These are phyloP conservation scores for Balansia obtecta DNA, from an alignment of 2,329 filamentous ascomycete species.

Conservation along the genomic window DNA sequence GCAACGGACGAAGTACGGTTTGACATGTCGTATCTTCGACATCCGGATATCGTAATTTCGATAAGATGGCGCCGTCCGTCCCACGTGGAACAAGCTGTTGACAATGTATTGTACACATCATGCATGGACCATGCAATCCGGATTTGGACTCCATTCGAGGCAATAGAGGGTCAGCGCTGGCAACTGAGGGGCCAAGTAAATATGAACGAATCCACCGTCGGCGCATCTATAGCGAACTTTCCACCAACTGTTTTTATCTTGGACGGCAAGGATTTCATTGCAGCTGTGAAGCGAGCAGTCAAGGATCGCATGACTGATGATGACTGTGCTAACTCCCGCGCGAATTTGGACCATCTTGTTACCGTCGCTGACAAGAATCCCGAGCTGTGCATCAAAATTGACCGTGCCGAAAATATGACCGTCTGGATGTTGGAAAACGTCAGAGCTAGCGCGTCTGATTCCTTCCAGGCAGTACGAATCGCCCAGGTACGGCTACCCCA, in stretches of 20 bases:
- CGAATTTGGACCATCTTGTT: conserved; percentile 72
- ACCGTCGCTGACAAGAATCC: conserved; percentile 75
- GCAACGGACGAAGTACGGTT: conserved; percentile 75
- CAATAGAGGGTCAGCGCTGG: conserved; percentile 57
- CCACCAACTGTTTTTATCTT: conserved; percentile 56
- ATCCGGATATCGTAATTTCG: conserved; percentile 67
- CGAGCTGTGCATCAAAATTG: conserved; percentile 77
- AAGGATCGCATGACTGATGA: conserved; percentile 42
- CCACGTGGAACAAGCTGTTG: conserved; percentile 63
- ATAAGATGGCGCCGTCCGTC: conserved; percentile 76
- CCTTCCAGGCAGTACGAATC: conserved; percentile 70
- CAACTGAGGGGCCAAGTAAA: conserved; percentile 74
- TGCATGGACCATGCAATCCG: conserved; percentile 70
- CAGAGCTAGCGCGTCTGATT: conserved; percentile 53
- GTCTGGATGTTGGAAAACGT: conserved; percentile 89
- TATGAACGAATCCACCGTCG: conserved; percentile 55
- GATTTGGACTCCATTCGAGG: conserved; percentile 71
- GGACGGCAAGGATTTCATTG: conserved; percentile 66
- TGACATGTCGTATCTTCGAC: conserved; percentile 81
- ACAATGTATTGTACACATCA: conserved; percentile 84
- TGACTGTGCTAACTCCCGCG: conserved; percentile 44
- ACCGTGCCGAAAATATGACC: conserved; percentile 76
- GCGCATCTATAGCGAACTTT: conserved; percentile 12
- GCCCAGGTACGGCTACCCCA: conserved; percentile 56
- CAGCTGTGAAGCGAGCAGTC: conserved; percentile 65